Evolutionary conservation across 768 basidiomycete genomes (phyloP), one percentile per base, ranked within the genome.

Genomic region (Lentinula aciculospora): DNA sequence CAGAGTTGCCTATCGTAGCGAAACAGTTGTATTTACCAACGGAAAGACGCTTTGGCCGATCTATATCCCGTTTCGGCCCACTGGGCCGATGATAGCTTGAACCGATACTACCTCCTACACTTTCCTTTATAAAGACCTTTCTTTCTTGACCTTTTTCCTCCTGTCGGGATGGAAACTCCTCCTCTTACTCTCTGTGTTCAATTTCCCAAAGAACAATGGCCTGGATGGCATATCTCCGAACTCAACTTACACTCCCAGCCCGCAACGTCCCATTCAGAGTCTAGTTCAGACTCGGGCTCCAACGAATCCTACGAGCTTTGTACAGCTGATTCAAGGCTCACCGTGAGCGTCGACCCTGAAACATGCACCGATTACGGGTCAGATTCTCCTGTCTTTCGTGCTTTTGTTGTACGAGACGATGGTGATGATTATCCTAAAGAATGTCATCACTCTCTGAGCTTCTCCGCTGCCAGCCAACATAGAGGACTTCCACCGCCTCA

Each of bases 301-400:
- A 53, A n/a, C n/a, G 8, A 8, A 49, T 17, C 42, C 3, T 44
- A 44, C 21, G 6, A 44, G 19, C 42, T 17, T 21, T n/a, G 1
- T 1, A 53, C 36, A 17, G n/a, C n/a, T 25, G 1, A n/a, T 6
- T 6, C 42, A 6, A 9, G 42, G 28, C 46, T 69, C 29, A 67
- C 66, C 23, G 67, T 72, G 42, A 65, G 21, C 51, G 69, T 76
- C 53, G 70, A 74, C 61, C 64, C 68, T 0, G 65, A 69, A 48
- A 59, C 67, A 3, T 53, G 60, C 49, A 63, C 69, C 8, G 74
- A 76, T 59, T 74, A 73, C 54, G 62, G 65, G 58, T 73, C 68
- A 36, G 74, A 76, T 56, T 69, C 72, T 7, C 72, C 72, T 15
- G 72, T 76, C 1, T 74, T 76, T 61, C 69, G 69, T 4, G 74